phyloP scores from a whole-genome alignment of 805 yeast species.

The Starmerella sp. region DNA sequence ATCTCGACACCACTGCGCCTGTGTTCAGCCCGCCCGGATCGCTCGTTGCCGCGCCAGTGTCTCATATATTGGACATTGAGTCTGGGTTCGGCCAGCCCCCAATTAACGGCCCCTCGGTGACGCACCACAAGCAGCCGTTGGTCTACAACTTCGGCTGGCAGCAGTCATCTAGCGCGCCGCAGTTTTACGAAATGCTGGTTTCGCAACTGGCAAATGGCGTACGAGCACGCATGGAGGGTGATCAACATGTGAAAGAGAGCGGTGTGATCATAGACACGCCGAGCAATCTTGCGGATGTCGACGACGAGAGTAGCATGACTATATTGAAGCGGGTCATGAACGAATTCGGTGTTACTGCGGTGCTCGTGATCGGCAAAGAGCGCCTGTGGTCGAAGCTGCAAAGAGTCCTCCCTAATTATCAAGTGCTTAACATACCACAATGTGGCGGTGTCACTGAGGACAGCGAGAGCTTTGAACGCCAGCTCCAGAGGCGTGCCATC shows the following conservation, averaged over 20 bases:
- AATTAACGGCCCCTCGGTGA: constrained; percentile 36
- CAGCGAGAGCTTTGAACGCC: constrained; percentile 49
- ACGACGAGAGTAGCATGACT: constrained; percentile 37
- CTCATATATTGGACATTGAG: constrained; percentile 71
- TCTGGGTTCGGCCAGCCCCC: constrained; percentile 71
- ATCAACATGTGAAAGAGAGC: constrained; percentile 33
- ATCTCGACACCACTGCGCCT: constrained; percentile 64
- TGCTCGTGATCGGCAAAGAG: constrained; percentile 71
- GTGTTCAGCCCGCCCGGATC: constrained; percentile 74
- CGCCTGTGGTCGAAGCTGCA: constrained; percentile 52
- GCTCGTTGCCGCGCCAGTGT: constrained; percentile 68
- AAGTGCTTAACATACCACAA: constrained; percentile 7
- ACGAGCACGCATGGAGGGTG: constrained; percentile 39
- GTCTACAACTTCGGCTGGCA: constrained; percentile 72
- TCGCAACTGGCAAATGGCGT: constrained; percentile 42
- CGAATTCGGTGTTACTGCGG: constrained; percentile 42
- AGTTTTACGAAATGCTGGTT: constrained; percentile 41
- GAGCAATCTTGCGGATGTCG: constrained; percentile 26
- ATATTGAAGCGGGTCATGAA: constrained; percentile 39
- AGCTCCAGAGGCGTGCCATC: constrained; percentile 62
- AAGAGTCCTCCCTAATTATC: constrained; percentile 29
- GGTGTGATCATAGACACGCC: constrained; percentile 74
- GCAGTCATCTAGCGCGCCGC: constrained; percentile 43
- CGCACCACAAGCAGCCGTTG: constrained; percentile 80
- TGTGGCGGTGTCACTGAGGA: constrained; percentile 64